Base-by-base conservation (phyloP, 2,329 filamentous ascomycete species). In the Xylogone sp. region DNA sequence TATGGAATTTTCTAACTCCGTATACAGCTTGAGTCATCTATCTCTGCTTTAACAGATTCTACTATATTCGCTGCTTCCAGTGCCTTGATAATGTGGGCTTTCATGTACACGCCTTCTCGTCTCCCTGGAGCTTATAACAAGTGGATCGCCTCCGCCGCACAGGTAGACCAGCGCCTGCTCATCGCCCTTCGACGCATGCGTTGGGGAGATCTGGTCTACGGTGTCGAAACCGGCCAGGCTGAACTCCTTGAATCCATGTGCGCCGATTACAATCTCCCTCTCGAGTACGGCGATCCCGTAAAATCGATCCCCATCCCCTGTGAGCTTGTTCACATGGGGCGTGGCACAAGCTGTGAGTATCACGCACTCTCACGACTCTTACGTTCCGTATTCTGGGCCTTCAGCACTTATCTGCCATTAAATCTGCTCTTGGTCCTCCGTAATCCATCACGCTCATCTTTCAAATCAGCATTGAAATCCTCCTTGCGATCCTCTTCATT, bases 61-160 rank as follows among this genome's bases (percentile, higher is more conserved):
- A 70, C 79, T 5, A 71, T 92, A 18, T 95, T 96, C 67, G 82
- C 86, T 43, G 68, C 78, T 29, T 91, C 88, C 19, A 84, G 81
- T 39, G 86, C 84, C 20, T 71, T 89, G 34, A 85, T 95, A 59
- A 96, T 95, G 90, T 93, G 88, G 86, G 81, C 88, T 18, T 96
- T 88, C 88, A 86, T 95, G 66, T 96, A 93, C 71, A 68, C 75
- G 9, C 88, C 90, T 0, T 75, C 81, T 31, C 77, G 81, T 19
- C 77, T 96, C 1, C 90, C 90, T 2, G 76, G 73, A 22, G 78
- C 84, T 42, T 95, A 95, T 71, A 86, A 84, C 61, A 86, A 84
- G 65, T 95, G 90, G 90, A 94, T 96, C 60, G 82, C 79, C 42
- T 83, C 85, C 20, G 87, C 86, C 3, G 90, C 90, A 3, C 78